Evolutionary conservation across 2,329 filamentous ascomycete genomes (phyloP), one percentile per base, ranked within the genome.

Genomic region (Colletotrichum musicola): DNA sequence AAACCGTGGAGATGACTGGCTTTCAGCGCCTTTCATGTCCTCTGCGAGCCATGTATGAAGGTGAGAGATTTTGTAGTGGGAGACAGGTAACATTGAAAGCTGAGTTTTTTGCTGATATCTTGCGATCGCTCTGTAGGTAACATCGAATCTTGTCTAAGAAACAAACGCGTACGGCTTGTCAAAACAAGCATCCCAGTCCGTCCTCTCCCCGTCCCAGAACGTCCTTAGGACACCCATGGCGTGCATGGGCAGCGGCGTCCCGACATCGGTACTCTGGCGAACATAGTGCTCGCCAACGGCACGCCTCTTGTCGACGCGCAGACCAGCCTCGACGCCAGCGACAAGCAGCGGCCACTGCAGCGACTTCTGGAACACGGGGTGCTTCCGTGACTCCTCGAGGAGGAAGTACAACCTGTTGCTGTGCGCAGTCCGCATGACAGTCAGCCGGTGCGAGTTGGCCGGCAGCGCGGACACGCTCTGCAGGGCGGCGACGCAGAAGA

Each of bases 151-250:
- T 13, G 13, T 38, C 53, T 62, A 69, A 22, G 67, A 56, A 2
- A 72, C 65, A 56, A 80, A 76, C 3, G 72, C 72, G 54, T 79
- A 79, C 27, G 76, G 75, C 51, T 68, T 71, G 53, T 81, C 78
- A 55, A 81, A 82, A 69, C 81, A 82, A 42, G 67, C 72, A 72
- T 82, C 79, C 80, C 80, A 82, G 4, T 61, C 16, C 4, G 70
- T 75, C 59, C 72, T 53, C 0, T 75, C 74, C 0, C 76, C 78
- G 4, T 70, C 70, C 80, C 80, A 81, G 51, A 79, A 82, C 18
- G 27, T 72, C 60, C 80, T 74, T 1, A 82, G 71, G 1, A 79
- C 71, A 0, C 27, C 44, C 63, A 77, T 77, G 3, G 77, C 78
- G 22, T 71, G 71, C 25, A 79, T 67, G 4, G 80, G 79, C 16